phyloP scores from a whole-genome alignment of 140 eudicot species.

The Anethum foeniculum region DNA sequence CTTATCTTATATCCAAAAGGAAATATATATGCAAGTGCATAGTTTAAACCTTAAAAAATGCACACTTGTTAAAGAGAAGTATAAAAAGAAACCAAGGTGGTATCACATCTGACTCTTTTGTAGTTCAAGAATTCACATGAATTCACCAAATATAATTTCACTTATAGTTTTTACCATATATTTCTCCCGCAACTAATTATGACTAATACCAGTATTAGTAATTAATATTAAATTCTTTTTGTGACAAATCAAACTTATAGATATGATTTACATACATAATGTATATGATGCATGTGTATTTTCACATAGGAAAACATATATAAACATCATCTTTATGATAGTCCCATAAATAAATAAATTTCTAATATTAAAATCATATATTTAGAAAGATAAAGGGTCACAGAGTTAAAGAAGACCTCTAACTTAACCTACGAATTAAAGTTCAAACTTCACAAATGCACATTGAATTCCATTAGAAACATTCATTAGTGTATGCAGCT shows the following conservation, averaged over 20 bases:
- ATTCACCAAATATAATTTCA: background rate
- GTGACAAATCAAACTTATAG: background rate
- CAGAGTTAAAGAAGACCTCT: background rate
- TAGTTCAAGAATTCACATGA: background rate
- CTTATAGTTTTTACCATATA: background rate
- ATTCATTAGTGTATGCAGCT: background rate
- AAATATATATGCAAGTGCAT: background rate
- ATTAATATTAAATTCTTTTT: background rate
- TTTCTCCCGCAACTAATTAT: background rate
- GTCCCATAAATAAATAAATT: background rate
- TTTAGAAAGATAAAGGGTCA: background rate
- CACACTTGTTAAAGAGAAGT: background rate
- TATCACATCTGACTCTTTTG: background rate
- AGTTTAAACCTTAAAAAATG: background rate
- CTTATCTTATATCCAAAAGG: background rate
- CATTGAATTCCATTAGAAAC: background rate
- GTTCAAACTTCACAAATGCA: background rate
- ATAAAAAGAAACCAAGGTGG: background rate
- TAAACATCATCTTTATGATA: background rate
- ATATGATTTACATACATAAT: background rate
- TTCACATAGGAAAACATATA: background rate
- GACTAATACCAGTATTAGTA: background rate
- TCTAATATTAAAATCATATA: background rate
- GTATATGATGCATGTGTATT: background rate
- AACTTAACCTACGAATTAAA: background rate